phyloP scores from a whole-genome alignment of 805 yeast genomes.

The Torulaspora franciscae region DNA sequence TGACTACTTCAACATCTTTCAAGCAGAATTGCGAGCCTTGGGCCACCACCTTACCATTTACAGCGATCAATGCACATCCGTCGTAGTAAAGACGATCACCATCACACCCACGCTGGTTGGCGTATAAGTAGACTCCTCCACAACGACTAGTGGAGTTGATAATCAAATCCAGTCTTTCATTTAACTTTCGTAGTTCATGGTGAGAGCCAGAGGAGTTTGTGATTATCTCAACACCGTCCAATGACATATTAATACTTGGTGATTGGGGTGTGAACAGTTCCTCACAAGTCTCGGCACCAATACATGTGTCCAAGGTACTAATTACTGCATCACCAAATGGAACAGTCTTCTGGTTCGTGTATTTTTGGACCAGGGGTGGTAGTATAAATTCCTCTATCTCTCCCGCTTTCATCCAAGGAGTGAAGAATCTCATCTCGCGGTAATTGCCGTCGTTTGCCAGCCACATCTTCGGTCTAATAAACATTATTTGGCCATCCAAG shows the following conservation, averaged over 20 bases:
- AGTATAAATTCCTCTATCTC: conserved; percentile 66
- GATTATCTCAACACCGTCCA: conserved; percentile 96
- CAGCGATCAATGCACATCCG: conserved; percentile 92
- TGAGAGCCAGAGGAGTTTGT: conserved; percentile 98
- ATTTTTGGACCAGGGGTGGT: conserved; percentile 61
- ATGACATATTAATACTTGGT: conserved; percentile 85
- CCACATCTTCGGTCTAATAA: conserved; percentile 89
- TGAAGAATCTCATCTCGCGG: conserved; percentile 94
- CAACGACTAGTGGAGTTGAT: conserved; percentile 91
- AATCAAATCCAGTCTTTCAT: conserved; percentile 78
- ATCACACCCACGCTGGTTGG: conserved; percentile 97
- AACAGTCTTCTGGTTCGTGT: conserved; percentile 64
- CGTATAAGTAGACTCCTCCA: conserved; percentile 90
- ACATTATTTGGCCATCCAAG: conserved; percentile 67
- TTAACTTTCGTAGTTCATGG: conserved; percentile 86
- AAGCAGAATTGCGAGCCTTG: conserved; percentile 90
- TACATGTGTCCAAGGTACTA: conserved; percentile 74
- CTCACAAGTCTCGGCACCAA: conserved; percentile 98
- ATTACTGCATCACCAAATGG: conserved; percentile 89
- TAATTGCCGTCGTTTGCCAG: conserved; percentile 97
- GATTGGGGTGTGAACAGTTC: conserved; percentile 95
- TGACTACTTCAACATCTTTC: conserved; percentile 86
- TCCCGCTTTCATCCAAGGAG: conserved; percentile 85
- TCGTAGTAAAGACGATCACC: conserved; percentile 96
- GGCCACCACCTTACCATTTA: conserved; percentile 86